Evolutionary conservation across 768 basidiomycete species (phyloP).

Genomic region (Xerocomus spinulosus): DNA sequence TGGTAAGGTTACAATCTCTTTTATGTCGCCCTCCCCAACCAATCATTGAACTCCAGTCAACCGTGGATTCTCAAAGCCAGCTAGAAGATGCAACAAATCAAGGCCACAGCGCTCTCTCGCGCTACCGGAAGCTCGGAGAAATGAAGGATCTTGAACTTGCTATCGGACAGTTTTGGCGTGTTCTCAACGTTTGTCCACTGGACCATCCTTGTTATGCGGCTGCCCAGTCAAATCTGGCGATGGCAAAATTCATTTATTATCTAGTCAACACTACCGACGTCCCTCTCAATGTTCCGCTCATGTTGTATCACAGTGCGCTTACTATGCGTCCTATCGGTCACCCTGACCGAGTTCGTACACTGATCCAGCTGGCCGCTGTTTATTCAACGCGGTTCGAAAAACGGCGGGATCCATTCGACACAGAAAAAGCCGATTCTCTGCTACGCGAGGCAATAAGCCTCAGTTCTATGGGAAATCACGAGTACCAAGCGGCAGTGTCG

Average conservation of each 20-base stretch:
- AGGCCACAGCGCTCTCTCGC: neutral
- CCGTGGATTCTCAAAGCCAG: no score
- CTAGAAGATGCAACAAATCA: neutral
- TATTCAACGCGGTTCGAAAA: neutral
- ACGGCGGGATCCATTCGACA: neutral
- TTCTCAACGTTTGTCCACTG: neutral
- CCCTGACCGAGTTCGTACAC: neutral
- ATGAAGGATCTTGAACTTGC: neutral
- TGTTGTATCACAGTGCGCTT: neutral
- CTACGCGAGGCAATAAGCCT: neutral
- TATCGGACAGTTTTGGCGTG: neutral
- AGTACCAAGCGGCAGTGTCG: neutral
- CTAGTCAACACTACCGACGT: neutral
- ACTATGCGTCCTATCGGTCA: neutral
- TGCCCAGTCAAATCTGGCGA: constrained; percentile 2
- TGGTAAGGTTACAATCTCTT: neutral
- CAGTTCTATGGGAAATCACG: neutral
- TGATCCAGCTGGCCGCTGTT: neutral
- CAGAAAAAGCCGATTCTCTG: neutral
- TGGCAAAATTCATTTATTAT: neutral
- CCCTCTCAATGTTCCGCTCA: neutral
- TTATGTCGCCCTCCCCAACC: no score
- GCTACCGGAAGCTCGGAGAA: neutral
- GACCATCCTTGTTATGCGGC: constrained; percentile 3
- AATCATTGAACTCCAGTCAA: neutral